Evolutionary conservation across 768 basidiomycete genomes (phyloP).

Genomic region (Amanita exitialis): DNA sequence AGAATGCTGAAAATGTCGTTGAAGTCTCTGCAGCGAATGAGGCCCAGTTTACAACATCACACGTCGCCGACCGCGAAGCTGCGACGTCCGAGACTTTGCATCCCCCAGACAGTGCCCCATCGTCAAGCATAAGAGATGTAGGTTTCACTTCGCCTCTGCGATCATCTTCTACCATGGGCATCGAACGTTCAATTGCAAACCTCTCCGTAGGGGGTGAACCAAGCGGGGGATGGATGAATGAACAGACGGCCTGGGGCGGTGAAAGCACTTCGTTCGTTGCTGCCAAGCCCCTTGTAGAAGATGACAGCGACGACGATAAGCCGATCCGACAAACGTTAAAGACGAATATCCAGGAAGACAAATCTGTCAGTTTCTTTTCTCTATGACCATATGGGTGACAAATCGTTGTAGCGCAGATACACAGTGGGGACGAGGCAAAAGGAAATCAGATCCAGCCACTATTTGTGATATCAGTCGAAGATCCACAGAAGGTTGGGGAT

Average conservation of each 20-base stretch:
- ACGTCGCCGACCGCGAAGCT: not conserved
- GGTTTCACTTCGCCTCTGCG: constrained; percentile 28
- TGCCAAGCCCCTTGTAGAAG: constrained; percentile 22
- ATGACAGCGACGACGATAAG: constrained; percentile 61
- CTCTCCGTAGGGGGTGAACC: constrained; percentile 28
- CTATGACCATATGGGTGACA: not conserved
- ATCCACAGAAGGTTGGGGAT: constrained; percentile 96
- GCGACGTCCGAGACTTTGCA: constrained; percentile 5
- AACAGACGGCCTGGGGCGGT: constrained; percentile 6
- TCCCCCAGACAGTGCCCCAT: constrained; percentile 8
- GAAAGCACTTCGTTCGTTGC: constrained; percentile 10
- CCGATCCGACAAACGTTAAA: constrained; percentile 46
- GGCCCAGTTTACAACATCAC: constrained; percentile 8
- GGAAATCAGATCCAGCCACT: constrained; percentile 53
- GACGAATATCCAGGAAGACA: constrained; percentile 18
- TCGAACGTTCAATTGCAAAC: constrained; percentile 26
- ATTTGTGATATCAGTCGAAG: constrained; percentile 87
- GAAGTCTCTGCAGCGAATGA: not conserved
- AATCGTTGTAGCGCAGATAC: not conserved
- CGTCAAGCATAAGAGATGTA: constrained; percentile 10
- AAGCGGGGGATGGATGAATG: constrained; percentile 16
- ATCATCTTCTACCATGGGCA: constrained; percentile 11
- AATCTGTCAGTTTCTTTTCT: constrained; percentile 16
- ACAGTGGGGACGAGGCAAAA: constrained; percentile 10
- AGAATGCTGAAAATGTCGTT: constrained; percentile 21